Evolutionary conservation across 2,329 filamentous ascomycete genomes (phyloP), one percentile per base, ranked within the genome.

Genomic region (Cordyceps tenuipes): DNA sequence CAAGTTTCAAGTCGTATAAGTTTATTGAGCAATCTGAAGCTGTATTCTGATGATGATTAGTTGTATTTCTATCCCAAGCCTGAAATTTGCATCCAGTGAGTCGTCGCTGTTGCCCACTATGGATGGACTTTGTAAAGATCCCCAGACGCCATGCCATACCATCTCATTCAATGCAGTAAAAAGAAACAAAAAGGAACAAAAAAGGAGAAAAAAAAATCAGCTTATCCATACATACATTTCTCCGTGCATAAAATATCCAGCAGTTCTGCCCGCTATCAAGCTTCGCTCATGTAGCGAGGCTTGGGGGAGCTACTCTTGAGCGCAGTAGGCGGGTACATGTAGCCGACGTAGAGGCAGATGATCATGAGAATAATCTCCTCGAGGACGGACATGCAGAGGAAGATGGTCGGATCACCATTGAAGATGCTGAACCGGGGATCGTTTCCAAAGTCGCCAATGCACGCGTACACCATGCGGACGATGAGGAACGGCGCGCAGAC

Each of bases 341-440:
- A 59, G 50, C 60, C 60, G 21, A 61, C 57, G 39, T 51, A 58
- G 58, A 64, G 61, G 50, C 57, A 62, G 29, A 64, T 59, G n/a
- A 57, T 21, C 47, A 61, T 59, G 39, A 61, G 41, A 21, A 64
- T 21, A 51, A 64, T 64, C 49, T 64, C 62, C 58, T 59, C 48
- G 15, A 64, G 58, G 3, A 64, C 54, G 9, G 53, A 60, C 62
- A 64, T 64, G 58, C 61, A 61, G 10, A 63, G 62, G 34, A 61
- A 62, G 15, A 64, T 53, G n/a, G 62, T 63, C 10, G 58, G 44
- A 44, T 61, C 59, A 34, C 62, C 62, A n/a, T 63, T 31, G 8
- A 64, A 56, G 21, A 62, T 51, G 59, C 56, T 61, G 61, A 61
- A 64, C 43, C 54, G 48, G n/a, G 41, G 23, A 15, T 61, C 51